A percentile compares a stretch with the other conserved stretches of the same genome.
Evolutionary conservation across 2,329 filamentous ascomycete species (phyloP).

Genomic region (Madurella mycetomatis): DNA sequence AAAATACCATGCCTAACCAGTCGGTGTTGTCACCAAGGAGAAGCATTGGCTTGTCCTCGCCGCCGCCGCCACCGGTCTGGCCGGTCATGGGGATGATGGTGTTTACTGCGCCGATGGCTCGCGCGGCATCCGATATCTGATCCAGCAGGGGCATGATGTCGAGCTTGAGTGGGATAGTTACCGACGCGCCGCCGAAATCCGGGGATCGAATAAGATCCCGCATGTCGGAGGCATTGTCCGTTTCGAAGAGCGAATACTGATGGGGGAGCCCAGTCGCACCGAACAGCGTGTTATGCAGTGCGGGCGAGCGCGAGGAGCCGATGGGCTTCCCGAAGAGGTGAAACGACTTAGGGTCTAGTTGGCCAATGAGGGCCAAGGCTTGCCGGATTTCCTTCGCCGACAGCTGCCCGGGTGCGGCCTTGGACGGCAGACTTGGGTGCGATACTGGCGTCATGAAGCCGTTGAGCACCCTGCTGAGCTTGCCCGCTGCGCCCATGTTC

Average conservation of each 20-base stretch:
- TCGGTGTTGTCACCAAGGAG: constrained; percentile 91
- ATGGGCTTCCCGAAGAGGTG: constrained; percentile 88
- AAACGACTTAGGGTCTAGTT: constrained; percentile 71
- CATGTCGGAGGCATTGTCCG: constrained; percentile 58
- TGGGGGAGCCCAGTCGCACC: constrained; percentile 73
- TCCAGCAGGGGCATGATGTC: constrained; percentile 81
- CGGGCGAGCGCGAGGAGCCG: constrained; percentile 74
- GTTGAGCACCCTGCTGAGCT: constrained; percentile 87
- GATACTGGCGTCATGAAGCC: constrained; percentile 92
- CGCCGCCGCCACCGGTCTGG: constrained; percentile 31
- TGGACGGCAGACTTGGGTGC: constrained; percentile 82
- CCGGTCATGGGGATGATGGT: constrained; percentile 66
- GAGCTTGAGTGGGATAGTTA: constrained; percentile 92
- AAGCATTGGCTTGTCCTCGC: constrained; percentile 35
- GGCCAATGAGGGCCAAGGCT: constrained; percentile 72
- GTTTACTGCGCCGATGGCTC: constrained; percentile 86
- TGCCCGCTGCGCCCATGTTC: constrained; percentile 88
- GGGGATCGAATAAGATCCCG: constrained; percentile 61
- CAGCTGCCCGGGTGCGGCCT: constrained; percentile 89
- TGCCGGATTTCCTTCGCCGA: constrained; percentile 84
- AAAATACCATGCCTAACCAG: constrained; percentile 85
- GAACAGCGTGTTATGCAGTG: constrained; percentile 86
- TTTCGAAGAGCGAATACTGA: constrained; percentile 72
- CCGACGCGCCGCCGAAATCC: constrained; percentile 86
- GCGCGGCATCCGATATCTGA: constrained; percentile 71